A percentile compares a stretch with the other conserved stretches of the same genome.
Conservation (phyloP, 768 basidiomycete species). For the Hypsizygus marmoreus region DNA sequence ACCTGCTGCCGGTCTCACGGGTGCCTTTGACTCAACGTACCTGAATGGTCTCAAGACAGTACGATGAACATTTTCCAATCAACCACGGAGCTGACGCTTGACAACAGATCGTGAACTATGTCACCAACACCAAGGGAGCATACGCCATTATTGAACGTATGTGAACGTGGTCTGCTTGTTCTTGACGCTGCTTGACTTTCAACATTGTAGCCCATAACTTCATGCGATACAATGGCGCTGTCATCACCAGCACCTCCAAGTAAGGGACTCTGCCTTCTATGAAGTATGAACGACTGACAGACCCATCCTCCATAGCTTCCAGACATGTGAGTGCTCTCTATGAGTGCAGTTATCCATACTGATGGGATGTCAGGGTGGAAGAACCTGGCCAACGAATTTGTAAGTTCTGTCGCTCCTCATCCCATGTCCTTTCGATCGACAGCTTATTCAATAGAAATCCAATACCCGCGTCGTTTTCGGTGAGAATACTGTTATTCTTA, state of each 20-base stretch:
- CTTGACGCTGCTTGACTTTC: neutral
- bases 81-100: neutral
- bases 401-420: no score
- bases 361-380: constrained; percentile 46
- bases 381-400: constrained; percentile 56
- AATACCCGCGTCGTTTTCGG: constrained; percentile 61
- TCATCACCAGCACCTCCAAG: constrained; percentile 50
- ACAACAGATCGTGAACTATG: constrained; percentile 56
- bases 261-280: constrained; percentile 27
- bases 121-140: constrained; percentile 61
- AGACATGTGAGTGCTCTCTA: constrained; percentile 40
- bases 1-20: constrained; percentile 53
- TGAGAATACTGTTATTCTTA: constrained; percentile 10
- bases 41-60: constrained; percentile 50
- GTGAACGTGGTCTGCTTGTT: no score
- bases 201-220: constrained; percentile 52
- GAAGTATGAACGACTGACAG: neutral
- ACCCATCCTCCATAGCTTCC: constrained; percentile 39
- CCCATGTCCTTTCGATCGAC: no score
- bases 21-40: constrained; percentile 54
- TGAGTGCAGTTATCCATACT: neutral
- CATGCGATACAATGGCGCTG: constrained; percentile 56
- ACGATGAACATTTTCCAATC: neutral
- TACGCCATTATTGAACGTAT: constrained; percentile 58
- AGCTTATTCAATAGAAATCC: constrained; percentile 44